Base-by-base conservation (phyloP, 345 rosid genomes). In the Linum usitatissimum region DNA sequence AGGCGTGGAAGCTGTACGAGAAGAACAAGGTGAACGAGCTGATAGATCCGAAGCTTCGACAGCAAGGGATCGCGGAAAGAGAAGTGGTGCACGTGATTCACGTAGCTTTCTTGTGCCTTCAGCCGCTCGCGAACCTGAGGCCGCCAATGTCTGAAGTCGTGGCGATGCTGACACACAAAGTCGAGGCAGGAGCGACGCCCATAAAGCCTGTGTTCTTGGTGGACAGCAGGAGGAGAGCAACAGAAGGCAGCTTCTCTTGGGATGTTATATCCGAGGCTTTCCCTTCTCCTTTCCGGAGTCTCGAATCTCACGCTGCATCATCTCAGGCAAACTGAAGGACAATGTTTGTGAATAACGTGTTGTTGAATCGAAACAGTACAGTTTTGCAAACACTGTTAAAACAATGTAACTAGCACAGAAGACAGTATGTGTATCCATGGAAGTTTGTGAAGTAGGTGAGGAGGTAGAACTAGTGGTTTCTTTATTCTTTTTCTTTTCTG, bases 1-100 rank as follows among this genome's bases (percentile, higher is more conserved):
- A 73, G 92, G 87, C 92, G 28, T 86, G 92, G 92, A 81, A 76
- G 61, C 68, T 86, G 39, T 62, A 78, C 1, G 86, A 81, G 70
- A 65, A 73, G 34, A 72, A 76, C 3, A 64, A 66, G 15, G 63
- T 73, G 17, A 60, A 65, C 2, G 83, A 83, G 17, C 64, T 86
- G 49, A 69, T 81, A 0, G 92, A 86, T 67, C 84, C 78, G 6
- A 74, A 73, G 68, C 36, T 86, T 66, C 66, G 30, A 57, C 67
- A 71, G 45, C 66, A 74, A 0, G 83, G 80, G 23, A 58, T 57
- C n/a, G 48, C 36, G 18, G 77, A 81, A 72, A 73, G 68, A 53
- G 83, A 80, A 9, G 79, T 78, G 30, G 3, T 78, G 71, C 79
- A 70, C 19, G 71, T 69, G 18, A 75, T 83, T 19, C 66, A 76